These are phyloP conservation scores for Fusarium staphyleae DNA, from an alignment of 2,329 filamentous ascomycete species.

Conservation along the genomic window DNA sequence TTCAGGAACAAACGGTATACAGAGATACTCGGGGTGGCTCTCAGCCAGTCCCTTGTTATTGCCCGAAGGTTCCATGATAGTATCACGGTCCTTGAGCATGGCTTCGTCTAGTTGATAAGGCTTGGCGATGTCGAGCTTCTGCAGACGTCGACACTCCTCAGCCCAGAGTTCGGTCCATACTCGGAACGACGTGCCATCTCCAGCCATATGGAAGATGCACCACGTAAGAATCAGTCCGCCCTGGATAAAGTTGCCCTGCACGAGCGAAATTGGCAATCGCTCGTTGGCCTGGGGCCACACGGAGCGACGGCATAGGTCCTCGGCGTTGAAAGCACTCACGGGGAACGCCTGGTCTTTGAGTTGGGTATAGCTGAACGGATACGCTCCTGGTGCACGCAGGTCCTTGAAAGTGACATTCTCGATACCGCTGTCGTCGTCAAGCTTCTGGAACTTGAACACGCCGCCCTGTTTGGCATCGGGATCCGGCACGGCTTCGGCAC, in stretches of 20 bases:
- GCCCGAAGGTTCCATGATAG: constrained; percentile 4
- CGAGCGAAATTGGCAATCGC: constrained; percentile 1
- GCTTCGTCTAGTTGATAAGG: background rate
- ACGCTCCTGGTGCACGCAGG: background rate
- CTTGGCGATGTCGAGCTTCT: background rate
- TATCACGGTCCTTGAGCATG: constrained; percentile 10
- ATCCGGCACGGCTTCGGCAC: constrained; percentile 17
- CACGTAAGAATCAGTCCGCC: constrained; percentile 20
- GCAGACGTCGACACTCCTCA: constrained; percentile 17
- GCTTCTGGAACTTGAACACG: constrained; percentile 10
- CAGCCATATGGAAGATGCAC: constrained; percentile 22
- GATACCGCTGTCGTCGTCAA: background rate
- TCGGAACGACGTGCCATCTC: constrained; percentile 22
- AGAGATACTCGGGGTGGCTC: constrained; percentile 16
- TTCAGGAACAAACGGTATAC: constrained; percentile 8
- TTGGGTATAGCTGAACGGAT: constrained; percentile 8
- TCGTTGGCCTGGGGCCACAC: constrained; percentile 12
- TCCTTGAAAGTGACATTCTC: background rate
- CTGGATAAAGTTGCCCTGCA: constrained; percentile 17
- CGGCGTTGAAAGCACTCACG: constrained; percentile 11
- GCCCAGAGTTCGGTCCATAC: constrained; percentile 26
- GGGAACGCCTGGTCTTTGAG: constrained; percentile 13
- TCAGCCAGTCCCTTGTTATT: constrained; percentile 8
- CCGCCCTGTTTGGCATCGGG: constrained; percentile 9
- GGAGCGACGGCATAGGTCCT: constrained; percentile 8